Evolutionary conservation across 139 green algal species (phyloP), one percentile per base, ranked within the genome.

Genomic region (Chlorella sp.): DNA sequence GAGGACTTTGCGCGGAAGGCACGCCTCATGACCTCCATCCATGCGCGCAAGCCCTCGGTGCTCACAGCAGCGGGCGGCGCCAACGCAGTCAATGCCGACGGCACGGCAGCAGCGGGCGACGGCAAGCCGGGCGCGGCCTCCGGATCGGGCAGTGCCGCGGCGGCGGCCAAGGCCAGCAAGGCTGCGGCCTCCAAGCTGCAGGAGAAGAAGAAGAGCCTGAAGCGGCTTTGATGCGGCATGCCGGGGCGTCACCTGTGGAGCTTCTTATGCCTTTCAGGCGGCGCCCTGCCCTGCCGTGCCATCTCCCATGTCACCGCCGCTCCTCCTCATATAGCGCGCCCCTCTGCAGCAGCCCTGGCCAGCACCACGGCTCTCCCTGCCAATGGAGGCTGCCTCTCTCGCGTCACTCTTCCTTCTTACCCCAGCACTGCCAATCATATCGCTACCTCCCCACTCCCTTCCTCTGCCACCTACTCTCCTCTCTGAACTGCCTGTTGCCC

Each of bases 11-110:
- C 94, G 32, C 92, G 94, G 36, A 96, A 97, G 34, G 97, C 97
- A 19, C 91, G 92, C 34, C 94, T 99, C 21, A 98, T 99, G 96
- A 99, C 98, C 40, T 95, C 86, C 91, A 98, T 98, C 71, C 95
- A 98, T 88, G 96, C 73, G 57, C 76, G 60, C n/a, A 92, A 89
- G 86, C 76, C 93, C 40, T 95, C 91, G 86, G 95, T 96, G 34
- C 91, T 98, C 68, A 97, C 96, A 68, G 94, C 94, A 24, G 90
- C 93, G 19, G 95, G 94, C 66, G 95, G 92, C 15, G 97, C 95
- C 42, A 98, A 98, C 89, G 95, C 94, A 22, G 91, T 95, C 39
- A 96, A 97, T 88, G 94, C 91, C 37, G 89, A 84, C 34, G 85
- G 84, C 48, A 78, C 42, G 3, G 42, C 73, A 19, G 76, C 71